These are phyloP conservation scores for Penicillium decumbens DNA, from an alignment of 2,329 filamentous ascomycete genomes.

Conservation along the genomic window DNA sequence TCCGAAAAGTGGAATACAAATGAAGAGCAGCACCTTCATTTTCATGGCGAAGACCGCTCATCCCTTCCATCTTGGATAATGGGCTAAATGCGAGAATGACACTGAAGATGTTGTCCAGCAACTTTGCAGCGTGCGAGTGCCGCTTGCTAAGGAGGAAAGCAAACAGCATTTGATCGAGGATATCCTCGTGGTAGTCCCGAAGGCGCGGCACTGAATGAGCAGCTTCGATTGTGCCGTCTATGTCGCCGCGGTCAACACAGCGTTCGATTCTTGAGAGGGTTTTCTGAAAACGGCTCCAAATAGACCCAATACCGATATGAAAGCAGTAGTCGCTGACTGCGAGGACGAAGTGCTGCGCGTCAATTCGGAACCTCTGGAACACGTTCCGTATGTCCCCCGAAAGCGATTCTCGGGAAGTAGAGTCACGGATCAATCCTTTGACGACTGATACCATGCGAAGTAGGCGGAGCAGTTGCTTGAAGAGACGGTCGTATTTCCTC, in stretches of 20 bases:
- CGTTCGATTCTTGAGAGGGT: conserved; percentile 62
- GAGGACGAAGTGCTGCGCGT: conserved; percentile 74
- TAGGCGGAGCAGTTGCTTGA: conserved; percentile 71
- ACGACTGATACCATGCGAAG: conserved; percentile 74
- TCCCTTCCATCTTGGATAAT: conserved; percentile 32
- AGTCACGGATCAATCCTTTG: conserved; percentile 59
- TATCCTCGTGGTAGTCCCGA: conserved; percentile 64
- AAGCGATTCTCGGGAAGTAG: conserved; percentile 37
- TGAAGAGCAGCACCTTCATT: conserved; percentile 41
- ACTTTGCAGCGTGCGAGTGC: conserved; percentile 65
- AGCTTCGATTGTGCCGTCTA: conserved; percentile 45
- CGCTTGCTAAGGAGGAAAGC: conserved; percentile 68
- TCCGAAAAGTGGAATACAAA: conserved; percentile 63
- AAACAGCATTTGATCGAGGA: conserved; percentile 70
- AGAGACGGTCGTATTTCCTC: conserved; percentile 78
- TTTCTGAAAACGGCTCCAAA: conserved; percentile 67
- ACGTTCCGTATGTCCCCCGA: conserved; percentile 38
- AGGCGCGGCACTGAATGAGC: conserved; percentile 62
- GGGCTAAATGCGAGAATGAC: conserved; percentile 65
- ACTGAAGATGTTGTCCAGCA: conserved; percentile 73
- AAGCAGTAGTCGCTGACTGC: conserved; percentile 73
- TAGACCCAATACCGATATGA: conserved; percentile 66
- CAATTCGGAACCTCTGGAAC: conserved; percentile 62
- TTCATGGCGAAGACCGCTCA: conserved; percentile 40
- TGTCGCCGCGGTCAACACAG: conserved; percentile 49